Conservation (phyloP, 208 protist genomes). For the Kentomonas sorsogonicus region DNA sequence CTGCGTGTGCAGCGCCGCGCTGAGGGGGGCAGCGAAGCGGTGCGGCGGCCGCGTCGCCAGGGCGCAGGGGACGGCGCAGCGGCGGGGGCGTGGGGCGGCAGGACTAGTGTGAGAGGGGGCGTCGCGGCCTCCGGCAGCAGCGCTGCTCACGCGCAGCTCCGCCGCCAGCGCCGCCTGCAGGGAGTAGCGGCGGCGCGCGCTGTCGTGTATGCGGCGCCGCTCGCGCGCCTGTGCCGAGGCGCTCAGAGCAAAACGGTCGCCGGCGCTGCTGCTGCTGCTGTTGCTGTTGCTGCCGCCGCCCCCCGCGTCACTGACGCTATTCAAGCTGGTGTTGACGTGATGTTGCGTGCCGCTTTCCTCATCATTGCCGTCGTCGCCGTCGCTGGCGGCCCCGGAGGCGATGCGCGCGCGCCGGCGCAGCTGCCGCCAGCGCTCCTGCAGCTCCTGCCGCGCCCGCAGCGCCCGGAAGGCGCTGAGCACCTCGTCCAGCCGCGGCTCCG, state of each 20-base stretch:
- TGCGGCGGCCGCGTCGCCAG: neutral
- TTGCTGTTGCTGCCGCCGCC: too few relatives aligned
- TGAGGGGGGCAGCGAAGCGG: neutral
- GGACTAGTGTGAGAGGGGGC: too few relatives aligned
- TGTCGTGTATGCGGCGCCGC: conserved; percentile 36
- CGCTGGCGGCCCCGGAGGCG: conserved; percentile 1
- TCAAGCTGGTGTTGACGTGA: too few relatives aligned
- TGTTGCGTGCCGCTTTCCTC: too few relatives aligned
- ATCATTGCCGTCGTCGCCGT: too few relatives aligned
- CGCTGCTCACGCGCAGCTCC: neutral
- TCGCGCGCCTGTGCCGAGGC: conserved; percentile 27
- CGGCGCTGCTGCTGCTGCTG: neutral
- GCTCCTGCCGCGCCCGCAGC: conserved; percentile 18
- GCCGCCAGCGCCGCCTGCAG: conserved; percentile 50
- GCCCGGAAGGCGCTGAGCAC: conserved; percentile 25
- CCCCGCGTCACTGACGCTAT: too few relatives aligned
- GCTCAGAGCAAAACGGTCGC: conserved; percentile 21
- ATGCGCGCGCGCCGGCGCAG: conserved; percentile 23
- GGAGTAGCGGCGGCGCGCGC: conserved; percentile 57
- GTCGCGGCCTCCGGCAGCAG: too few relatives aligned
- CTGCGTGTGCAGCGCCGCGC: conserved; percentile 23
- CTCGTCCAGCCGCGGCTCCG: neutral
- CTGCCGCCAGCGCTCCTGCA: conserved; percentile 22
- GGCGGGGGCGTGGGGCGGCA: conserved; percentile 1
- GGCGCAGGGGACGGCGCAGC: neutral